Percentiles rank a stretch among this genome's conserved stretches.
Evolutionary conservation across 371 early-diverging fungal genomes (phyloP).

Genomic region (Coemansia sp.): DNA sequence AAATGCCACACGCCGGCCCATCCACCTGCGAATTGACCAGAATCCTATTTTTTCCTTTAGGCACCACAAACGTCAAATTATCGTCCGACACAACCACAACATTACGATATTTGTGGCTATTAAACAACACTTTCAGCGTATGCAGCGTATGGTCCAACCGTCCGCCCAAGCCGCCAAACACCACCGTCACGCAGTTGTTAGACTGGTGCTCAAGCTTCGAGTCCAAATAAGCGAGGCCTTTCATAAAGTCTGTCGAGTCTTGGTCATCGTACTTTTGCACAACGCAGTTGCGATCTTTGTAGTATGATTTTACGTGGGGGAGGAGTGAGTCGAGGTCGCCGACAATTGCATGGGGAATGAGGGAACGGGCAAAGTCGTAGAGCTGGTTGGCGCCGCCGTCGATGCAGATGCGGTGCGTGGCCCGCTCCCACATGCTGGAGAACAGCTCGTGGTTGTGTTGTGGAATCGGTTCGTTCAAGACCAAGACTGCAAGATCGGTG

Average conservation of each 20-base stretch:
- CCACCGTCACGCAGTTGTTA: slow-evolving; percentile 64
- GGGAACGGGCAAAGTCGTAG: slow-evolving; percentile 65
- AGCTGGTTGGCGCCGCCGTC: slow-evolving; percentile 92
- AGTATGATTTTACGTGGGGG: slow-evolving; percentile 66
- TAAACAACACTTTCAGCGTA: slow-evolving; percentile 69
- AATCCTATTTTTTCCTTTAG: slow-evolving; percentile 64
- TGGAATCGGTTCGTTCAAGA: slow-evolving; percentile 48
- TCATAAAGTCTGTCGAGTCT: slow-evolving; percentile 85
- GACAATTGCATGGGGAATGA: slow-evolving; percentile 74
- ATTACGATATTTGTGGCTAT: slow-evolving; percentile 57
- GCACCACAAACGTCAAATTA: slow-evolving; percentile 69
- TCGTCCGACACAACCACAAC: slow-evolving; percentile 69
- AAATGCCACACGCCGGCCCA: slow-evolving; percentile 87
- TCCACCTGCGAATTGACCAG: slow-evolving; percentile 63
- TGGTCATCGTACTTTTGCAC: slow-evolving; percentile 61
- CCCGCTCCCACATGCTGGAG: slow-evolving; percentile 51
- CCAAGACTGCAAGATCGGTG: slow-evolving; percentile 33
- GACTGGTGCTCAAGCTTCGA: slow-evolving; percentile 2
- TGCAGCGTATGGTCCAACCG: slow-evolving; percentile 89
- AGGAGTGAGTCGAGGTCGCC: slow-evolving; percentile 88
- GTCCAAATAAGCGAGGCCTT: slow-evolving; percentile 62
- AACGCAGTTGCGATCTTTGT: slow-evolving; percentile 58
- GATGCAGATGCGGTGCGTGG: slow-evolving; percentile 71
- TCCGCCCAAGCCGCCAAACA: slow-evolving; percentile 81
- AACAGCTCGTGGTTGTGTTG: slow-evolving; percentile 13